Conservation (phyloP, 2,329 filamentous ascomycete genomes). For the Alternaria sp. region DNA sequence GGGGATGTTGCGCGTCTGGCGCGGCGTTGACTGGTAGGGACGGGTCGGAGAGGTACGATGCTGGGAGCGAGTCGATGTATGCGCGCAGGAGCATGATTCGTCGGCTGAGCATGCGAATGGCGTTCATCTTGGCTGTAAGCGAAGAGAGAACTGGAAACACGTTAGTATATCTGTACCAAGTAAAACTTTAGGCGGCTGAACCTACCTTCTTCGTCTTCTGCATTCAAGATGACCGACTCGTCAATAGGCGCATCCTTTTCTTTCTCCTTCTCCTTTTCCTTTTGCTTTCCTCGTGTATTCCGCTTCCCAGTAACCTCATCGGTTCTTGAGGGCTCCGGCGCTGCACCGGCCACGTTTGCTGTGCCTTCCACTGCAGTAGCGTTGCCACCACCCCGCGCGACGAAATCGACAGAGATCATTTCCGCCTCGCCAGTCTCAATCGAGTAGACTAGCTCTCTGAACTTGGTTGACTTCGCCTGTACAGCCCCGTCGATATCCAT, state of each 20-base stretch:
- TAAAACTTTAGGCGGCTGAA: background rate
- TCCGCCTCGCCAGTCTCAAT: conserved; percentile 95
- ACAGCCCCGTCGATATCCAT: conserved; percentile 70
- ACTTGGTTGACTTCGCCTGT: conserved; percentile 63
- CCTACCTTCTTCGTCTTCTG: conserved; percentile 70
- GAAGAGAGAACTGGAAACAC: conserved; percentile 61
- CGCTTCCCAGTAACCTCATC: conserved; percentile 55
- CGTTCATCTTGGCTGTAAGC: conserved; percentile 87
- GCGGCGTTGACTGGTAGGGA: conserved; percentile 42
- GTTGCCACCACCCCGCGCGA: conserved; percentile 83
- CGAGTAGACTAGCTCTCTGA: conserved; percentile 82
- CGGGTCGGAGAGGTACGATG: conserved; percentile 65
- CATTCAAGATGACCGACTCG: conserved; percentile 52
- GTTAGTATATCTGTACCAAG: conserved; percentile 13
- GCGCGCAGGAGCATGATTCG: conserved; percentile 61
- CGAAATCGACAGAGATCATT: conserved; percentile 96
- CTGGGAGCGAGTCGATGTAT: conserved; percentile 77
- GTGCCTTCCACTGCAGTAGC: conserved; percentile 64
- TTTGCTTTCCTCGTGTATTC: conserved; percentile 58
- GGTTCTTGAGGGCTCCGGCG: conserved; percentile 30
- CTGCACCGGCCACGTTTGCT: conserved; percentile 23
- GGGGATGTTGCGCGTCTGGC: conserved; percentile 30
- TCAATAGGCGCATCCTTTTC: conserved; percentile 45
- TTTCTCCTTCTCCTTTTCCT: conserved; percentile 56
- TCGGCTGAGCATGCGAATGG: conserved; percentile 86